A percentile compares a stretch with the other conserved stretches of the same genome.
Evolutionary conservation across 176 grass and related monocot species (phyloP).

Genomic region (Bromus sterilis): DNA sequence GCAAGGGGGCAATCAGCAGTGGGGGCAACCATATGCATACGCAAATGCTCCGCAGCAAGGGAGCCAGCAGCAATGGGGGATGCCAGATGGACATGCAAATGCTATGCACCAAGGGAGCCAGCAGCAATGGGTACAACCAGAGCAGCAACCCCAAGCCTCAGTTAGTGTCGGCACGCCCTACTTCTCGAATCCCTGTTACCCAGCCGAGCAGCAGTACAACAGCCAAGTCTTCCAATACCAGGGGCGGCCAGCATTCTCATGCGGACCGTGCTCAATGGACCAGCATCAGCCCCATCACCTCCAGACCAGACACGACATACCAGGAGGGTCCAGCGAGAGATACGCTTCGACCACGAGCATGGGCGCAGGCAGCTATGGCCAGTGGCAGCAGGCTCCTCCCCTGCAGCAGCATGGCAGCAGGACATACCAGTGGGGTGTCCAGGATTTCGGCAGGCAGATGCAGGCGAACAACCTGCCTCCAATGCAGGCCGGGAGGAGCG

Average conservation of each 20-base stretch:
- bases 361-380: background rate
- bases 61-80: background rate
- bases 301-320: background rate
- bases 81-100: background rate
- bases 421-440: slow-evolving; percentile 12
- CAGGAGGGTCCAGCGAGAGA: background rate
- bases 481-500: background rate
- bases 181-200: background rate
- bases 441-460: background rate
- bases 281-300: background rate
- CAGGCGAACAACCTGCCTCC: background rate
- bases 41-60: background rate
- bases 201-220: background rate
- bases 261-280: background rate
- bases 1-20: background rate
- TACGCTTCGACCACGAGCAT: background rate
- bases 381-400: slow-evolving; percentile 8
- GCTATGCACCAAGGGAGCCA: background rate
- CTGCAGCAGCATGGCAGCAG: background rate
- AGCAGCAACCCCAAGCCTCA: background rate
- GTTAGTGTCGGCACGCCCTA: background rate
- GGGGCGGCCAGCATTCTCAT: background rate
- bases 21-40: background rate
- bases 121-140: background rate
- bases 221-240: background rate